phyloP scores from a whole-genome alignment of 2,329 filamentous ascomycete species.

The Fonsecaea monophora region DNA sequence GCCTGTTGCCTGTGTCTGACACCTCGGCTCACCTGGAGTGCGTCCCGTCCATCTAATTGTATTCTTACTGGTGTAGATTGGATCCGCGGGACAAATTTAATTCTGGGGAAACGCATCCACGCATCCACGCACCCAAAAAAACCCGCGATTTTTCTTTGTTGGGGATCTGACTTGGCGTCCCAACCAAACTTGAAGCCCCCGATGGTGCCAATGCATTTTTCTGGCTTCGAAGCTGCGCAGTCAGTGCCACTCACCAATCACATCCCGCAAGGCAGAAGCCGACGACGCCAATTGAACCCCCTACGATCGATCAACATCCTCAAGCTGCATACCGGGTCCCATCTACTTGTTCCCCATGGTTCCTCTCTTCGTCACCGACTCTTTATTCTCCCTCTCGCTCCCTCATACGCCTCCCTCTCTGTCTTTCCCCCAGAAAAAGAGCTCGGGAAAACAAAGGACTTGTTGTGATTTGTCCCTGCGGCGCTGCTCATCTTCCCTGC shows the following conservation, averaged over 20 bases:
- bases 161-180: constrained; percentile 19
- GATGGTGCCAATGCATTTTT: constrained; percentile 8
- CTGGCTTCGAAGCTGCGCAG: too few relatives aligned
- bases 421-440: not conserved
- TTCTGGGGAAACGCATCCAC: constrained; percentile 9
- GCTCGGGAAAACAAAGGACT: not conserved
- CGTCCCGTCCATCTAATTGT: too few relatives aligned
- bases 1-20: not conserved
- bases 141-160: constrained; percentile 12
- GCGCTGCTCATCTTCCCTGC: not conserved
- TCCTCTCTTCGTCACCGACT: constrained; percentile 22
- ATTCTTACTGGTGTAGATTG: too few relatives aligned
- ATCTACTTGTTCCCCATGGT: not conserved
- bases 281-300: constrained; percentile 2
- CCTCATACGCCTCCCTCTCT: not conserved
- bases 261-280: not conserved
- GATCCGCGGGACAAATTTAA: not conserved
- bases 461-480: not conserved
- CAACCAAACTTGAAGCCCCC: constrained; percentile 15
- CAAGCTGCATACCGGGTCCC: not conserved
- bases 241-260: constrained; percentile 9
- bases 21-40: not conserved
- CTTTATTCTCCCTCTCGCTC: constrained; percentile 8
- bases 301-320: constrained; percentile 9
- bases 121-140: constrained; percentile 6